Conservation (phyloP, 2,329 filamentous ascomycete genomes). For the Paecilomyces sp. region DNA sequence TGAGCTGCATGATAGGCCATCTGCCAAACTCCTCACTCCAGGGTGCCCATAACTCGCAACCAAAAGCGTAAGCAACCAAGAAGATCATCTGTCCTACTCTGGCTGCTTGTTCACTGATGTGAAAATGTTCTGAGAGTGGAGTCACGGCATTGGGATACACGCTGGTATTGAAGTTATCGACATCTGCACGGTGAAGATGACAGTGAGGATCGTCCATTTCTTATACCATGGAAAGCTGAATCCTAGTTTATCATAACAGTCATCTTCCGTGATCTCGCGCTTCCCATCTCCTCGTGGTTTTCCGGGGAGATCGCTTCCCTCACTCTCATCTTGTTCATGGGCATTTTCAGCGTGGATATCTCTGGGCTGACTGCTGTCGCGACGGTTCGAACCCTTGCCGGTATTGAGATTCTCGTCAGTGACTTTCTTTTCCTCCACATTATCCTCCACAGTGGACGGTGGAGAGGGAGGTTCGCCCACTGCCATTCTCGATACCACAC, state of each 20-base stretch:
- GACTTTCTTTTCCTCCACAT: neutral
- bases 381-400: neutral
- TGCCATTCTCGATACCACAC: neutral
- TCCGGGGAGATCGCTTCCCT: neutral
- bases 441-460: neutral
- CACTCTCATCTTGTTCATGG: neutral
- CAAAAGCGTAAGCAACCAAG: slow-evolving; percentile 72
- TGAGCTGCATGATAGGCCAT: slow-evolving; percentile 66
- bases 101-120: slow-evolving; percentile 60
- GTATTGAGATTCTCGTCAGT: neutral
- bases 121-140: slow-evolving; percentile 61
- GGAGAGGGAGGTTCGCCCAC: neutral
- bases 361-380: neutral
- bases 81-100: slow-evolving; percentile 72
- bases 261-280: slow-evolving; percentile 42
- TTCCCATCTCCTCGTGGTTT: slow-evolving; percentile 15
- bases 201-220: slow-evolving; percentile 67
- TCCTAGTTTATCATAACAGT: slow-evolving; percentile 61
- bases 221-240: slow-evolving; percentile 54
- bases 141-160: slow-evolving; percentile 63
- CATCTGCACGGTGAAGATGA: slow-evolving; percentile 66
- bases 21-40: slow-evolving; percentile 80
- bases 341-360: neutral
- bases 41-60: slow-evolving; percentile 81
- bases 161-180: slow-evolving; percentile 74